Conservation (phyloP, 306 rosid species). For the Argentina anserina region DNA sequence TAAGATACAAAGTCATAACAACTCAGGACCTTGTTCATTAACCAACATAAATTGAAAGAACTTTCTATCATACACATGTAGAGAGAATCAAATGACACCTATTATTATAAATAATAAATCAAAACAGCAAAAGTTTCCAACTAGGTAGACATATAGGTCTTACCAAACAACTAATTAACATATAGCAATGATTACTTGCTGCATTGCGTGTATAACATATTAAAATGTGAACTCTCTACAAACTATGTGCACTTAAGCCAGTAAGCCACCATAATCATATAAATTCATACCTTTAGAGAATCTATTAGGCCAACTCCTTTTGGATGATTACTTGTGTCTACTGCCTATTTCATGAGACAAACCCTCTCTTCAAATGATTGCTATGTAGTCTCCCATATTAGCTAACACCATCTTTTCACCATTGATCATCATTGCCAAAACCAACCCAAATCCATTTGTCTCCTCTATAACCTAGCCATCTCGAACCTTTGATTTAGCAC, state of each 20-base stretch:
- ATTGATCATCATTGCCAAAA: constrained; percentile 56
- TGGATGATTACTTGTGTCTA: constrained; percentile 23
- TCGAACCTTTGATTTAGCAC: constrained; percentile 47
- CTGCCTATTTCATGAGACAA: constrained; percentile 45
- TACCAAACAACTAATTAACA: too few relatives aligned
- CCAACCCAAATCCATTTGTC: constrained; percentile 38
- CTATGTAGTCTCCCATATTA: constrained; percentile 64
- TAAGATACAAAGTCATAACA: too few relatives aligned
- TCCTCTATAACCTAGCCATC: constrained; percentile 37
- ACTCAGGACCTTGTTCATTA: too few relatives aligned
- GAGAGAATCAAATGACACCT: too few relatives aligned
- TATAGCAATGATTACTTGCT: constrained; percentile 12
- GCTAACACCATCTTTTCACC: constrained; percentile 72
- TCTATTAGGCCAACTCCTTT: constrained; percentile 51
- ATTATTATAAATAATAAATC: too few relatives aligned
- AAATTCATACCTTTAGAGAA: constrained; percentile 44
- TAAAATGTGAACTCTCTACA: constrained; percentile 6
- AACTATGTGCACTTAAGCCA: neutral
- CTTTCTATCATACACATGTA: too few relatives aligned
- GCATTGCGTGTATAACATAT: constrained; percentile 26
- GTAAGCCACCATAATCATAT: neutral
- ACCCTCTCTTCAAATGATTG: constrained; percentile 77
- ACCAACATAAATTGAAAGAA: too few relatives aligned
- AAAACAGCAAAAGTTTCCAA: too few relatives aligned
- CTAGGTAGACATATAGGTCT: too few relatives aligned